Evolutionary conservation across 192 early-diverging fungal genomes (phyloP), one percentile per base, ranked within the genome.

Genomic region (Linnemannia exigua): DNA sequence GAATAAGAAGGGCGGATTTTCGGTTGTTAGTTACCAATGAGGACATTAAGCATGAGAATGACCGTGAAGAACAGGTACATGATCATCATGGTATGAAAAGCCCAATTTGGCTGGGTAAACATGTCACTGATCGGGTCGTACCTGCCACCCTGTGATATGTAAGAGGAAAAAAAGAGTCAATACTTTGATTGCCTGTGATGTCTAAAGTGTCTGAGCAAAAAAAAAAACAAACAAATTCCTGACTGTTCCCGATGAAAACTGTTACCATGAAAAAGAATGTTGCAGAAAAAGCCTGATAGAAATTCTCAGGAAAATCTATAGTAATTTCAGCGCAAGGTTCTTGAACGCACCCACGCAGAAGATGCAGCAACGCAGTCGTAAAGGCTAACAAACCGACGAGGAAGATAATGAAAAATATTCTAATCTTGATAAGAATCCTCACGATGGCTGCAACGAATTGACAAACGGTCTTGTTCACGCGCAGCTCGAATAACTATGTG

Each of bases 41-140:
- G 75, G 5, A 82, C 70, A 28, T 82, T 82, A 2, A 82, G 70
- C 69, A 82, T 36, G 12, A 82, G 70, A 38, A 82, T 76, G 35
- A 58, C 69, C 35, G 80, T 76, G 51, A 82, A 82, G 54, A 77
- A 76, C 25, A 82, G 72, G 47, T 82, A 82, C 16, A 72, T 52
- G 19, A 82, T 72, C 80, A 82, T 77, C 74, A 82, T 71, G 7
- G 33, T 52, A 9, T 76, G 80, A 48, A 82, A 77, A 0, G 69
- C 54, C 68, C 70, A 82, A 35, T 82, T 72, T 14, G 50, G 51
- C 17, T 19, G 9, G 7, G 7, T 36, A 33, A 76, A 67, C 6
- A 54, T 28, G 41, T 72, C 61, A 25, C 46, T 72, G 38, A 82
- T 22, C 28, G 74, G 75, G 50, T 82, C 80, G 44, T 70, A 82